Evolutionary conservation across 2,329 filamentous ascomycete species (phyloP).

Genomic region (Metarhizium brunneum): DNA sequence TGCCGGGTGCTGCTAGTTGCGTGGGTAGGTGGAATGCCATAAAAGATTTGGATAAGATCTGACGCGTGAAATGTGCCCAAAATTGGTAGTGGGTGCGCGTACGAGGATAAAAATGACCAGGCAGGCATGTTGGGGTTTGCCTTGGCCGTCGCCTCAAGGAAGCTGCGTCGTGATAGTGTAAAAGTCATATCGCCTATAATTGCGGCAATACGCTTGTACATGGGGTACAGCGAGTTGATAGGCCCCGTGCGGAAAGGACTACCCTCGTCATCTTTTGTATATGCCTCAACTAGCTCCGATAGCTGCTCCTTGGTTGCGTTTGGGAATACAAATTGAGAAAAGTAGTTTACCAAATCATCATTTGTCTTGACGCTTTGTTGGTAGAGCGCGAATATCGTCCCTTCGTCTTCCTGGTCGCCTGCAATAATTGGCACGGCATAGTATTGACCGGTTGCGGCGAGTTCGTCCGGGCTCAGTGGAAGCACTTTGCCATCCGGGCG

Average conservation of each 20-base stretch:
- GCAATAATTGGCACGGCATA: constrained; percentile 44
- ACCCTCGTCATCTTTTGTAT: constrained; percentile 47
- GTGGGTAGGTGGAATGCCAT: constrained; percentile 33
- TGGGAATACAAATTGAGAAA: constrained; percentile 51
- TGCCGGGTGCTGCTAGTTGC: constrained; percentile 50
- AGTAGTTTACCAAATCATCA: constrained; percentile 39
- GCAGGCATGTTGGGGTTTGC: constrained; percentile 49
- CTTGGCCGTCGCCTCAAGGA: constrained; percentile 39
- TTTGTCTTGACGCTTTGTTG: constrained; percentile 52
- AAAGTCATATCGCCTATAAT: constrained; percentile 69
- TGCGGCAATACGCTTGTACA: constrained; percentile 69
- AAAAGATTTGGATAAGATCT: constrained; percentile 62
- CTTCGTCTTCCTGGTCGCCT: constrained; percentile 73
- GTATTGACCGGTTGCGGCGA: constrained; percentile 56
- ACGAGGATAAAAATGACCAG: constrained; percentile 70
- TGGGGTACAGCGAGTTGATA: constrained; percentile 64
- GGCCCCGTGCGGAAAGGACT: constrained; percentile 63
- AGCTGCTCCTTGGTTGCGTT: constrained; percentile 42
- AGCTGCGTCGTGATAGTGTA: constrained; percentile 58
- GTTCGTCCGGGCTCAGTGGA: constrained; percentile 41
- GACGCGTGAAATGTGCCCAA: constrained; percentile 68
- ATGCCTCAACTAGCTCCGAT: constrained; percentile 48
- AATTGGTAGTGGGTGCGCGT: constrained; percentile 61
- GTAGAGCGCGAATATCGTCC: constrained; percentile 62
- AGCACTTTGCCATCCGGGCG: constrained; percentile 49